Evolutionary conservation across 2,329 filamentous ascomycete species (phyloP), one percentile per base, ranked within the genome.

Genomic region (Mollisia scopiformis): DNA sequence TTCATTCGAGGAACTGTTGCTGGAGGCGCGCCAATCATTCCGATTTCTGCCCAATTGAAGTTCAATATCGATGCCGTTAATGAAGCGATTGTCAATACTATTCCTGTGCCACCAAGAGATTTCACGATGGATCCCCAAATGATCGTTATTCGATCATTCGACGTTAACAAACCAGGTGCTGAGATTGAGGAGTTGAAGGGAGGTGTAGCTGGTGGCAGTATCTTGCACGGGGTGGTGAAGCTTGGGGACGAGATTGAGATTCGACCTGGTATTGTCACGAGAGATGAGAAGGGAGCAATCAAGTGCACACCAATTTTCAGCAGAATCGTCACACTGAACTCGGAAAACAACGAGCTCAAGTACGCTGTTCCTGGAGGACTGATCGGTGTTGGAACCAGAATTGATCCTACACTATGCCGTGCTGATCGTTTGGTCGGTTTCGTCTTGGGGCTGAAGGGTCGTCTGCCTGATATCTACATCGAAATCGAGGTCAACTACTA

Each of bases 401-500:
- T 99, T 73, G 95, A 99, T 76, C 95, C 95, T 63, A 99, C 95
- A 5, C 89, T 99, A 56, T 99, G 95, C 88, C 88, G 95, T 88
- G 95, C 95, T 70, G 95, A 99, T 87, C 94, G 95, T 87, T 88
- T 99, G 11, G 95, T 99, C 70, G 95, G 95, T 76, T 96, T 96
- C 85, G 95, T 99, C 55, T 88, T 99, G 62, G 95, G 95, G 76
- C 89, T 97, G 71, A 93, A 93, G 80, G 95, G 95, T 68, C 88
- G 90, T 71, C 88, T 99, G 25, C 95, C 95, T 53, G 92, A 95
- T 75, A 98, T 99, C 77, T 99, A 98, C 84, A 95, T 90, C 70
- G 95, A 99, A 79, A 90, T 99, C 64, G 95, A 99, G 81, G 93
- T 97, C 79, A 98, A 98, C 86, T 99, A 98, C 84, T 99, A 98